Evolutionary conservation across 805 yeast genomes (phyloP).

Genomic region (Lipomyces orientalis): DNA sequence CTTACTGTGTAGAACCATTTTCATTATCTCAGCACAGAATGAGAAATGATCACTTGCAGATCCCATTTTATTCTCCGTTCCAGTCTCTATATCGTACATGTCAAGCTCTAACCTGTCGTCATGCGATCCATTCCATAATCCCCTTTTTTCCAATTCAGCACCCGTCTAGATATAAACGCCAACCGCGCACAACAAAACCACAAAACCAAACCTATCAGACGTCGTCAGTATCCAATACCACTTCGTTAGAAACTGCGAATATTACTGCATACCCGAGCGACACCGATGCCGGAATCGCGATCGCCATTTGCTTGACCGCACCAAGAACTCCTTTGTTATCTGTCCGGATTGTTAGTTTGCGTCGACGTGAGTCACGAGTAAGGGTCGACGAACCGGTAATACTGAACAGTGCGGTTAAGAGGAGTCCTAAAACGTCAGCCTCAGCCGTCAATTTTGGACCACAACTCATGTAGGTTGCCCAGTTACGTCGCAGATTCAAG

Average conservation of each 20-base stretch:
- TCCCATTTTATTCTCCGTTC: background rate
- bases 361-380: background rate
- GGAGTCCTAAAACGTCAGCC: conserved; percentile 10
- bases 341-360: background rate
- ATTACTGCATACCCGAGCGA: conserved; percentile 27
- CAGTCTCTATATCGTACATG: background rate
- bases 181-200: conserved; percentile 39
- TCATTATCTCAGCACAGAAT: too few relatives aligned
- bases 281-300: conserved; percentile 33
- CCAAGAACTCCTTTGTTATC: conserved; percentile 32
- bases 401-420: conserved; percentile 30
- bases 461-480: background rate
- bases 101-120: background rate
- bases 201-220: conserved; percentile 36
- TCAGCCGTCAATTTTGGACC: background rate
- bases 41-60: background rate
- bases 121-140: background rate
- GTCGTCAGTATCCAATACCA: background rate
- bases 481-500: background rate
- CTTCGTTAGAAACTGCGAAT: background rate
- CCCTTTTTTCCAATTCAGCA: too few relatives aligned
- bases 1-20: too few relatives aligned
- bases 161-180: conserved; percentile 38
- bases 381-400: conserved; percentile 18
- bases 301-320: conserved; percentile 20